A percentile compares a stretch with the other conserved stretches of the same genome.
phyloP scores from a whole-genome alignment of 2,329 filamentous ascomycete genomes.

The Xylaria sp. region DNA sequence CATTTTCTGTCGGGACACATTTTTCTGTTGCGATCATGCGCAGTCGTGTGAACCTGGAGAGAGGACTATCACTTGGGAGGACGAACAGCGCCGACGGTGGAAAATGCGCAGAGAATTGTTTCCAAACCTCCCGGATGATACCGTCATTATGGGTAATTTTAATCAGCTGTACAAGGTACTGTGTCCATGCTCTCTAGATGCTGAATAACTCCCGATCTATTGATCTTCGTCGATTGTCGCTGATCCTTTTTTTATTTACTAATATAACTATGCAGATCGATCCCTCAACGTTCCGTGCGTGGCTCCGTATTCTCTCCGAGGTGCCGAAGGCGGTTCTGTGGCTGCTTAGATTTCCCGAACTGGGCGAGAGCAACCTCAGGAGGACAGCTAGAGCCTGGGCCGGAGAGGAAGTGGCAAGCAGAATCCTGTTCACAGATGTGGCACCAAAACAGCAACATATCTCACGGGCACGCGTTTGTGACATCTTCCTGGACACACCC shows the following conservation, averaged over 20 bases:
- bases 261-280: slow-evolving; percentile 74
- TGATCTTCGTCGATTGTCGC: background rate
- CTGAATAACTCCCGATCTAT: background rate
- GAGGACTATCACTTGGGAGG: slow-evolving; percentile 77
- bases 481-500: slow-evolving; percentile 95
- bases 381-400: slow-evolving; percentile 86
- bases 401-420: slow-evolving; percentile 81
- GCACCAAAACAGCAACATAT: slow-evolving; percentile 96
- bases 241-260: slow-evolving; percentile 23
- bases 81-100: slow-evolving; percentile 86
- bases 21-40: slow-evolving; percentile 97
- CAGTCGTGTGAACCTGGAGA: slow-evolving; percentile 84
- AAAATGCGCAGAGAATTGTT: slow-evolving; percentile 93
- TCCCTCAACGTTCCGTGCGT: slow-evolving; percentile 93
- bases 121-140: slow-evolving; percentile 80
- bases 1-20: slow-evolving; percentile 91
- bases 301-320: slow-evolving; percentile 87
- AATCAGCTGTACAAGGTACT: slow-evolving; percentile 97
- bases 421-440: slow-evolving; percentile 95
- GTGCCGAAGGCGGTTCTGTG: slow-evolving; percentile 91
- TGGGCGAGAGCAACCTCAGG: slow-evolving; percentile 86
- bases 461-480: slow-evolving; percentile 87
- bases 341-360: slow-evolving; percentile 95
- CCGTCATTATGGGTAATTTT: slow-evolving; percentile 95
- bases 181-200: background rate